Base-by-base conservation (phyloP, 2,329 filamentous ascomycete species). In the Penicillium sp. region DNA sequence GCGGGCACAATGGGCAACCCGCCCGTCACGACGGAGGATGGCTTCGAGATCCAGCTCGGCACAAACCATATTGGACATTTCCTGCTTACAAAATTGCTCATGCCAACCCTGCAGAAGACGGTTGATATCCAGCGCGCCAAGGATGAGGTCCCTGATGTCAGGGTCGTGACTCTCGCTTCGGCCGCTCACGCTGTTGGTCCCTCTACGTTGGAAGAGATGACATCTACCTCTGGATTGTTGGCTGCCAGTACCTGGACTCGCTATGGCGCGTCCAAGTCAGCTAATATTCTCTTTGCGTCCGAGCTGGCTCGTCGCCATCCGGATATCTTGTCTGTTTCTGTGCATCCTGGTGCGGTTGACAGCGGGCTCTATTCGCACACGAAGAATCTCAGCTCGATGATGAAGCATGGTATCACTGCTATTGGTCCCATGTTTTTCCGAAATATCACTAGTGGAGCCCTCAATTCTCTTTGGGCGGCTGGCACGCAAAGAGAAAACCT, bases 211-310 rank as follows among this genome's bases (percentile, higher is more conserved):
- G 63, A 73, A 30, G 64, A 64, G 5, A 71, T 78, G 62, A 70
- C 70, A 4, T 75, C 72, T 7, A 74, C 72, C 0, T 53, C 66
- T 2, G 61, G 63, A 1, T 66, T 78, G 1, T 57, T 75, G 23
- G 55, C 56, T 0, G 53, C 64, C 4, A 74, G 71, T 32, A 72
- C 75, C 4, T 79, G 75, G 71, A 64, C 69, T 2, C 77, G 78
- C 1, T 84, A 83, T 59, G 77, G 72, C 8, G 75, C 78, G n/a
- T 78, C 76, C 55, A 83, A 82, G 61, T 72, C 78, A 0, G 79
- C 78, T 2, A 80, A 79, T 48, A 73, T 81, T 27, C 63, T 80
- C 5, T 77, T 77, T 43, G 77, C 78, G 2, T 62, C 71, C 0
- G 76, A 80, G 57, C 59, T 82, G 4, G 76, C 76, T 3, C 71